A percentile compares a stretch with the other conserved stretches of the same genome.
Conservation (phyloP, 495 filamentous ascomycete species). For the Xylaria telfairii region DNA sequence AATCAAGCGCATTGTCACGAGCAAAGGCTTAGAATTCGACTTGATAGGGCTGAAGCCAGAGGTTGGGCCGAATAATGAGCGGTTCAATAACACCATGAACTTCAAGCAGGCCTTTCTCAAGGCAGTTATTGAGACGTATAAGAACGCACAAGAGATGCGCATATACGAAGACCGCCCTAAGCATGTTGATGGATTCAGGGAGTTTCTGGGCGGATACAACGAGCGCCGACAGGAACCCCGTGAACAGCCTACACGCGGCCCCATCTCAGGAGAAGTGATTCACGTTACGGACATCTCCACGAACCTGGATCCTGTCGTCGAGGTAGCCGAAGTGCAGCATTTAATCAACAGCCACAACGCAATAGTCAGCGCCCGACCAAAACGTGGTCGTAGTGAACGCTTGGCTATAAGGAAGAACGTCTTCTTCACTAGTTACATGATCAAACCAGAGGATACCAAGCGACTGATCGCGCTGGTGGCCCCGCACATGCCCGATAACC, state of each 20-base stretch:
- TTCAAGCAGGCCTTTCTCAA: conserved; percentile 88
- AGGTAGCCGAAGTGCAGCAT: conserved; percentile 84
- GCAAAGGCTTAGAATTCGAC: conserved; percentile 84
- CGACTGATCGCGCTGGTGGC: conserved; percentile 70
- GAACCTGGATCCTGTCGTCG: conserved; percentile 80
- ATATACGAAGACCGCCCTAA: conserved; percentile 67
- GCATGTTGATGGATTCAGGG: conserved; percentile 78
- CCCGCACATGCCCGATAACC: conserved; percentile 61
- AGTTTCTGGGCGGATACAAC: conserved; percentile 80
- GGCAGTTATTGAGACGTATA: conserved; percentile 83
- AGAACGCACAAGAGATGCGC: conserved; percentile 77
- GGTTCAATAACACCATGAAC: conserved; percentile 76
- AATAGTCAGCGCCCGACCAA: conserved; percentile 43
- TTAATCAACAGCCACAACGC: conserved; percentile 88
- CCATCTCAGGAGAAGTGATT: conserved; percentile 80
- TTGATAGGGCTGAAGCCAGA: conserved; percentile 88
- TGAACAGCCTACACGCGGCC: conserved; percentile 53
- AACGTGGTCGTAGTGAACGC: conserved; percentile 43
- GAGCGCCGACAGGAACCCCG: conserved; percentile 46
- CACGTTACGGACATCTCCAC: conserved; percentile 80
- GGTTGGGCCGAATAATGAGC: conserved; percentile 77
- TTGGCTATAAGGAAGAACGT: conserved; percentile 82
- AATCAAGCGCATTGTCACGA: conserved; percentile 80
- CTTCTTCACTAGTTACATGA: conserved; percentile 94
- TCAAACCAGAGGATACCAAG: conserved; percentile 71